phyloP scores from a whole-genome alignment of 768 basidiomycete genomes.

The Lyophyllum semitale region DNA sequence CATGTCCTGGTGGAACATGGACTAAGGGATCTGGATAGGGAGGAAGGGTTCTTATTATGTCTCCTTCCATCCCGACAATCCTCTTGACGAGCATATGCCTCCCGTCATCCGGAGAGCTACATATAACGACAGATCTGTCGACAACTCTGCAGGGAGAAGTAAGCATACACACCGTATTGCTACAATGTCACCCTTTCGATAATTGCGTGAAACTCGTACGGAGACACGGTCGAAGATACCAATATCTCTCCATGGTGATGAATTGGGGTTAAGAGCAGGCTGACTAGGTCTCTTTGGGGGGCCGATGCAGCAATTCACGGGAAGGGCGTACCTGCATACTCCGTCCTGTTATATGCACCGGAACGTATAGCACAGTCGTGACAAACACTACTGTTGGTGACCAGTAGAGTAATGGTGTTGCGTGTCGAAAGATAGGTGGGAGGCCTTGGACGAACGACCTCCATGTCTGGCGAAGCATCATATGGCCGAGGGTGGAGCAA shows the following conservation, averaged over 20 bases:
- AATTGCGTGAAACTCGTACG: conserved; percentile 33
- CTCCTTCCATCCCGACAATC: conserved; percentile 64
- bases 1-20: conserved; percentile 58
- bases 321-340: conserved; percentile 69
- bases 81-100: conserved; percentile 63
- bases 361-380: conserved; percentile 48
- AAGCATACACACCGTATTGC: conserved; percentile 47
- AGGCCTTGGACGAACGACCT: conserved; percentile 1
- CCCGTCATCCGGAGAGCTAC: conserved; percentile 62
- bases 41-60: conserved; percentile 65
- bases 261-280: conserved; percentile 76
- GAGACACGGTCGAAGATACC: conserved; percentile 62
- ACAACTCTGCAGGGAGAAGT: not conserved
- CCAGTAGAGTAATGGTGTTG: conserved; percentile 52
- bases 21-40: conserved; percentile 62
- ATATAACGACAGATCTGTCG: not conserved
- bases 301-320: not conserved
- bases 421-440: not conserved
- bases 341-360: conserved; percentile 58
- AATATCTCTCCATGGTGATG: conserved; percentile 60
- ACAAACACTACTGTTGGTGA: conserved; percentile 53
- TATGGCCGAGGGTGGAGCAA: too few species aligned
- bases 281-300: conserved; percentile 28
- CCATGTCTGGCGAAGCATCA: conserved; percentile 8
- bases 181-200: conserved; percentile 65